Percentiles rank a stretch among this genome's conserved stretches.
phyloP scores from a whole-genome alignment of 1,139 yeast genomes.

The Saccharomyces pastorianus region DNA sequence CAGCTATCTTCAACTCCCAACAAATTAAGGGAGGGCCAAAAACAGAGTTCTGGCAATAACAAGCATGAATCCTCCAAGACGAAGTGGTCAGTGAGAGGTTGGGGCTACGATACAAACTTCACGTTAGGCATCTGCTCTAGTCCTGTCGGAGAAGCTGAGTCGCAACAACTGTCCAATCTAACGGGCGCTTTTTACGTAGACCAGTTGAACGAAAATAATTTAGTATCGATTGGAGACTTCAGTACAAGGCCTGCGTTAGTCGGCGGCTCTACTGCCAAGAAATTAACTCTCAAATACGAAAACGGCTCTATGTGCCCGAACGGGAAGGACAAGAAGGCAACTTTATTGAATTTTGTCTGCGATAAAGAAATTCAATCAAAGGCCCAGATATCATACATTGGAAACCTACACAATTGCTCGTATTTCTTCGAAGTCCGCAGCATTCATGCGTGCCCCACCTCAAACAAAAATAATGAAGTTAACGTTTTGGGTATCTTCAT shows the following conservation, averaged over 20 bases:
- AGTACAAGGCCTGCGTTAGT: slow-evolving; percentile 44
- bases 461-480: slow-evolving; percentile 38
- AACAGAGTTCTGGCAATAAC: background rate
- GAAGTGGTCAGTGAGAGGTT: slow-evolving; percentile 60
- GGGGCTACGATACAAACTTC: slow-evolving; percentile 64
- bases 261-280: slow-evolving; percentile 51
- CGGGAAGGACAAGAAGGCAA: slow-evolving; percentile 47
- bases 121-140: slow-evolving; percentile 74
- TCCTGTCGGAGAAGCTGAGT: slow-evolving; percentile 27
- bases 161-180: slow-evolving; percentile 38
- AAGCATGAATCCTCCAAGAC: slow-evolving; percentile 10
- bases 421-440: slow-evolving; percentile 82
- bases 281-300: slow-evolving; percentile 59
- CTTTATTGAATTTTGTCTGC: slow-evolving; percentile 68
- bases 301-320: slow-evolving; percentile 64
- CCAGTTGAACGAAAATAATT: slow-evolving; percentile 33
- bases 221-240: slow-evolving; percentile 59
- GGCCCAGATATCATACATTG: slow-evolving; percentile 64
- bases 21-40: slow-evolving; percentile 6
- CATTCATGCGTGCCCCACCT: slow-evolving; percentile 81
- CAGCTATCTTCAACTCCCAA: slow-evolving; percentile 27
- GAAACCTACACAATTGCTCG: slow-evolving; percentile 66
- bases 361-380: slow-evolving; percentile 63
- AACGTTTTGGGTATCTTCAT: slow-evolving; percentile 30
- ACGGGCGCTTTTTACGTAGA: slow-evolving; percentile 65